These are phyloP conservation scores for Phaffia australis DNA, from an alignment of 768 basidiomycete species.

Conservation along the genomic window DNA sequence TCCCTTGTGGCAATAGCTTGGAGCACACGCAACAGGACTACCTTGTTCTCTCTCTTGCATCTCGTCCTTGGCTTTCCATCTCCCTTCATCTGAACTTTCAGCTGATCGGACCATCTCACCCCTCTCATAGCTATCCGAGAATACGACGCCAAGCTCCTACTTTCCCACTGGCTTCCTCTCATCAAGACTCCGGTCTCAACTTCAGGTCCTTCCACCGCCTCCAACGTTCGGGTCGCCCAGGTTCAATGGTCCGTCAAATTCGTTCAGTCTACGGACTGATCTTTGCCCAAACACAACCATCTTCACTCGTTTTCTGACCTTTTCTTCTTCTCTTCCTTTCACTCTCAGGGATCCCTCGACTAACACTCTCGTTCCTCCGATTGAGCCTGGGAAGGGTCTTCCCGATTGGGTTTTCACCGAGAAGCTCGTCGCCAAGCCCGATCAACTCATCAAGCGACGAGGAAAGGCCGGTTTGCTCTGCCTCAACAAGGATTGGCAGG, in stretches of 20 bases:
- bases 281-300: not conserved
- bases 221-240: constrained; percentile 25
- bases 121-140: constrained; percentile 64
- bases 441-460: constrained; percentile 98
- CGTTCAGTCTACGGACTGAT: not conserved
- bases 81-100: not conserved
- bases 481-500: constrained; percentile 85
- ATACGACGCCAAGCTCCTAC: constrained; percentile 95
- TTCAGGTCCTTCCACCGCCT: constrained; percentile 22
- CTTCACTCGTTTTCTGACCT: not conserved
- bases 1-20: not conserved
- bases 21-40: not conserved
- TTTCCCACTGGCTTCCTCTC: constrained; percentile 93
- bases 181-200: constrained; percentile 50
- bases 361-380: constrained; percentile 50
- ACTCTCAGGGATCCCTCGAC: constrained; percentile 64
- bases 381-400: constrained; percentile 43
- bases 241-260: constrained; percentile 21
- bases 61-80: not conserved
- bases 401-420: constrained; percentile 67
- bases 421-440: constrained; percentile 91
- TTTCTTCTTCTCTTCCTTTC: not conserved
- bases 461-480: constrained; percentile 94
- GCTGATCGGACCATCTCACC: not conserved
- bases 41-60: not conserved